Evolutionary conservation across 768 basidiomycete genomes (phyloP).

Genomic region (Tulasnella calospora): DNA sequence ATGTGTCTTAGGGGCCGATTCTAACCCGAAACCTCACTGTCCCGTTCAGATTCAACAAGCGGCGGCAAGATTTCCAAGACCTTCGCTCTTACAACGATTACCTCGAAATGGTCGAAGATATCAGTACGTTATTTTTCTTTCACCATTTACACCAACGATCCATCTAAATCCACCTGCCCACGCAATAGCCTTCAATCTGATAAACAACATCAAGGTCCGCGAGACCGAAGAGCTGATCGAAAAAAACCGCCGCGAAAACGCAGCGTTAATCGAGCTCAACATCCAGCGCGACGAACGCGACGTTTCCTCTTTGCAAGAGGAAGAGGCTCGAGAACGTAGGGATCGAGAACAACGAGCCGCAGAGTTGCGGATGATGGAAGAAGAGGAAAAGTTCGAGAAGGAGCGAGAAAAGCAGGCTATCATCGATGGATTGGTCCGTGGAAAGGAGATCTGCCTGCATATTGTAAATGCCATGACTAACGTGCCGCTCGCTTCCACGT

Average conservation of each 20-base stretch:
- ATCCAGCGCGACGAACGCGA: constrained; percentile 75
- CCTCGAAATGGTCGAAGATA: constrained; percentile 91
- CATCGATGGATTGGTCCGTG: constrained; percentile 66
- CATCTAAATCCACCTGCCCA: constrained; percentile 1
- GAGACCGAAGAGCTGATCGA: constrained; percentile 81
- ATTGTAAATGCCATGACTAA: background rate
- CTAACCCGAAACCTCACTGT: background rate
- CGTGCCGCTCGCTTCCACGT: background rate
- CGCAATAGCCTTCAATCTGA: constrained; percentile 81
- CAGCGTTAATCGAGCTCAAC: constrained; percentile 77
- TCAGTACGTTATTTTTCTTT: constrained; percentile 49
- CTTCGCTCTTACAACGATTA: constrained; percentile 87
- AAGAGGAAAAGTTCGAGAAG: constrained; percentile 69
- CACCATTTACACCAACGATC: constrained; percentile 25
- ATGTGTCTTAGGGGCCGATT: background rate
- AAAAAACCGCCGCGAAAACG: constrained; percentile 74
- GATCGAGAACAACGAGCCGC: constrained; percentile 66
- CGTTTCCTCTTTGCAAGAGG: constrained; percentile 62
- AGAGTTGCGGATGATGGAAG: constrained; percentile 61
- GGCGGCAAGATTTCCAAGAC: constrained; percentile 79
- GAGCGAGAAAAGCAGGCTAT: constrained; percentile 68
- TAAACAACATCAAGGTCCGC: constrained; percentile 75
- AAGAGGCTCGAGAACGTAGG: constrained; percentile 71
- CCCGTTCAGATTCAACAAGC: constrained; percentile 82
- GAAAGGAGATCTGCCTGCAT: background rate